These are phyloP conservation scores for Pelomyxa schiedti DNA, from an alignment of 78 protist genomes.

Conservation along the genomic window DNA sequence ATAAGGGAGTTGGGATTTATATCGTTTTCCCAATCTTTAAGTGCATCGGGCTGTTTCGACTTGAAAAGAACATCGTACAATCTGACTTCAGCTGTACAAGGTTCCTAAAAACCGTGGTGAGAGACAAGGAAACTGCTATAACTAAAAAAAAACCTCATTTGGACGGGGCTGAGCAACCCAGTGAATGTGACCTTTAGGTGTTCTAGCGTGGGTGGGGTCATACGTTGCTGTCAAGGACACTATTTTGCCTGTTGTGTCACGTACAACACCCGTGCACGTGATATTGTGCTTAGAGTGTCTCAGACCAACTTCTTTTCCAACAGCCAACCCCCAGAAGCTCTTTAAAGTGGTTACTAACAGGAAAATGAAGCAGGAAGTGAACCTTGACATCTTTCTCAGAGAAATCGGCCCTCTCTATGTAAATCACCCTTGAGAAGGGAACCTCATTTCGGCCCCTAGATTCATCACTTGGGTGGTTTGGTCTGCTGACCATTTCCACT, in stretches of 20 bases:
- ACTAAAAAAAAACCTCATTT: background rate
- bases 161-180: conserved; percentile 64
- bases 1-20: conserved; percentile 33
- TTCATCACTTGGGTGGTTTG: conserved; percentile 65
- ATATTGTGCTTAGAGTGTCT: conserved; percentile 42
- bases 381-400: background rate
- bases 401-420: conserved; percentile 80
- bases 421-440: conserved; percentile 37
- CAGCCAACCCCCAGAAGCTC: conserved; percentile 72
- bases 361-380: background rate
- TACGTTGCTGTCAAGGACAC: conserved; percentile 25
- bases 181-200: conserved; percentile 74
- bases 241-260: conserved; percentile 46
- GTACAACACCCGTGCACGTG: conserved; percentile 25
- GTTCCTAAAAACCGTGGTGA: conserved; percentile 3
- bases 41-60: conserved; percentile 24
- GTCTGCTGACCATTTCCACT: conserved; percentile 30
- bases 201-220: conserved; percentile 21
- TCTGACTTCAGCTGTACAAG: conserved; percentile 27
- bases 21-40: conserved; percentile 26
- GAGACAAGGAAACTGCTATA: too few relatives aligned
- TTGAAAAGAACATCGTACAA: conserved; percentile 56
- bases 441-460: conserved; percentile 48
- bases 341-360: conserved; percentile 10
- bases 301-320: conserved; percentile 58